Evolutionary conservation across 2,329 filamentous ascomycete genomes (phyloP), one percentile per base, ranked within the genome.

Genomic region (Ceratocystis albifundus): DNA sequence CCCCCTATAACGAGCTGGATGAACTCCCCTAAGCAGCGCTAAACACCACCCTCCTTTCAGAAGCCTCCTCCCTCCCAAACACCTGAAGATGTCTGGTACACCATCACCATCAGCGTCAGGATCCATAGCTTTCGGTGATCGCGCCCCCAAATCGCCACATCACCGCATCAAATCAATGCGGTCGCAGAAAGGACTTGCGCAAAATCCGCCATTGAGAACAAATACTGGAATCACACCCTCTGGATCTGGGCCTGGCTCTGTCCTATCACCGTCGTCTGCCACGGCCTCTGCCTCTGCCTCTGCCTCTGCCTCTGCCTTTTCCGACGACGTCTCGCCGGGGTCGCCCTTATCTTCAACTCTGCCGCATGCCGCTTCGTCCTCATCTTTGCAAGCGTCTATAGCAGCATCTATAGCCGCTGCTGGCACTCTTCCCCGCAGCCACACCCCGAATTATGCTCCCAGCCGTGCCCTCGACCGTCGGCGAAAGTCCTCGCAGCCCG

Each of bases 381-480:
- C 66, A 20, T 55, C 61, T 15, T 45, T 67, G 5, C 61, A 67
- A 10, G 65, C 59, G 8, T 63, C 61, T 30, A 65, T 62, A 45
- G 66, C 36, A 71, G 71, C 67, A 73, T 77, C 69, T 73, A 76
- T 66, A 55, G 74, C 77, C 25, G 71, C 72, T 65, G 74, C 76
- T 62, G 74, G 71, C n/a, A 70, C 71, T 61, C 72, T 82, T 57
- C 76, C 78, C 32, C 79, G 84, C 70, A 85, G 80, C 71, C 84
- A 86, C 72, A 86, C 84, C 1, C 84, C 84, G 0, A 83, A 84
- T 67, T 83, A 85, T 71, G 77, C 86, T 50, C 76, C 84, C 12
- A 80, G 80, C 70, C 85, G 82, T 75, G 84, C 80, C 74, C 79
- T 80, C 68, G 77, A 79, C 65, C 76, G 76, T 68, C 77, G 79